Percentiles rank a stretch among this genome's conserved stretches.
phyloP scores from a whole-genome alignment of 495 filamentous ascomycete genomes.

The Podospora tetraspora region DNA sequence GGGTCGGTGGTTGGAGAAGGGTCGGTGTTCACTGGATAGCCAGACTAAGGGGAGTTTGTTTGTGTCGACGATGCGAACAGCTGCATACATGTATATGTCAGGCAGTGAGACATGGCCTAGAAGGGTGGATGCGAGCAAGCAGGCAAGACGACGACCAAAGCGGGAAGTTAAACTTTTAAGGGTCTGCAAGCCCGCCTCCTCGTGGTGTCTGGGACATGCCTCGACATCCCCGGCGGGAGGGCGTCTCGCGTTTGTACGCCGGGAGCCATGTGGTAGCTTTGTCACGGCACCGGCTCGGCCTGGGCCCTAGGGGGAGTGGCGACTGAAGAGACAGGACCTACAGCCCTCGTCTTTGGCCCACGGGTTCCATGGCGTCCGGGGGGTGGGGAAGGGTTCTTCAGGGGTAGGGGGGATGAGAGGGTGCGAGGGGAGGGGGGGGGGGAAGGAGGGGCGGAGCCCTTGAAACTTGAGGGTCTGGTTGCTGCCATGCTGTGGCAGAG shows the following conservation, averaged over 20 bases:
- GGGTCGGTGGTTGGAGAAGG: background rate
- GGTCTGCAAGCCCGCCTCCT: conserved; percentile 19
- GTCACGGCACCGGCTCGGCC: conserved; percentile 12
- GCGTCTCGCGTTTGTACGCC: conserved; percentile 30
- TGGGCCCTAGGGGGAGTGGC: background rate
- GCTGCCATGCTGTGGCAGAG: conserved; percentile 10
- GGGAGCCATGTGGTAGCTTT: conserved; percentile 22
- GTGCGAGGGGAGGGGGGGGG: background rate
- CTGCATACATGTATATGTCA: conserved; percentile 21
- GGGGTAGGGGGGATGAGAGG: background rate
- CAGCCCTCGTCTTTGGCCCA: background rate
- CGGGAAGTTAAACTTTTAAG: conserved; percentile 24
- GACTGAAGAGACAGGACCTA: background rate
- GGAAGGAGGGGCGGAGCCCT: background rate
- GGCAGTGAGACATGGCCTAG: conserved; percentile 30
- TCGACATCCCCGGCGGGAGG: conserved; percentile 3
- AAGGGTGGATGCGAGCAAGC: conserved; percentile 3
- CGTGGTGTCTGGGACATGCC: conserved; percentile 31
- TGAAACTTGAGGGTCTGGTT: conserved; percentile 1
- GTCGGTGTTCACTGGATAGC: background rate
- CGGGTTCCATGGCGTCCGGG: background rate
- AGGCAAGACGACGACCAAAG: conserved; percentile 16
- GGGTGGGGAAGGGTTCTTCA: background rate
- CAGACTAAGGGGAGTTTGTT: conserved; percentile 5
- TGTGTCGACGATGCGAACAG: conserved; percentile 13